Percentiles rank a stretch among this genome's conserved stretches.
These are phyloP conservation scores for Serendipita sp. DNA, from an alignment of 768 basidiomycete species.

Conservation along the genomic window DNA sequence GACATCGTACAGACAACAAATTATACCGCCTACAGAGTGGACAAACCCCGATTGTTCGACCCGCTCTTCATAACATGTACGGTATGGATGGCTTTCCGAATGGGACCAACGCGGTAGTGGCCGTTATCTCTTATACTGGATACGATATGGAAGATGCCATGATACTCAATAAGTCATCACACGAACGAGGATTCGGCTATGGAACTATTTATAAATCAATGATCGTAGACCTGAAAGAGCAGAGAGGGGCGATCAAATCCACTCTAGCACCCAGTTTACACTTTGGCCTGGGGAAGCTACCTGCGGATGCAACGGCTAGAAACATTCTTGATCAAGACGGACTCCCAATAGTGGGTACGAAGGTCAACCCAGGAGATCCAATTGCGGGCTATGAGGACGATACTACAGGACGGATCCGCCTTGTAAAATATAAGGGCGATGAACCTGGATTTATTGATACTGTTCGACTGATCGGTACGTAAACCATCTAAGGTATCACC, in stretches of 20 bases:
- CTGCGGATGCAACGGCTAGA: constrained; percentile 29
- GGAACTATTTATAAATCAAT: constrained; percentile 94
- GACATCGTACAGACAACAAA: constrained; percentile 94
- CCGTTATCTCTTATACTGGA: constrained; percentile 99
- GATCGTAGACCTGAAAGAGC: constrained; percentile 74
- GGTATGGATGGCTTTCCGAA: constrained; percentile 98
- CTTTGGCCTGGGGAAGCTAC: constrained; percentile 65
- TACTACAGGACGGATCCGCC: constrained; percentile 59
- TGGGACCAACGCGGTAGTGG: constrained; percentile 94
- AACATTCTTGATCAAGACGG: constrained; percentile 67
- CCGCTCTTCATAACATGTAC: constrained; percentile 78
- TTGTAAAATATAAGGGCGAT: constrained; percentile 94
- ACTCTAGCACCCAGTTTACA: constrained; percentile 53
- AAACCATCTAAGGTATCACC: background rate
- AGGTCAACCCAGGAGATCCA: constrained; percentile 55
- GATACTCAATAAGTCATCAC: constrained; percentile 97
- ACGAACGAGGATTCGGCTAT: constrained; percentile 94
- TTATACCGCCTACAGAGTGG: constrained; percentile 90
- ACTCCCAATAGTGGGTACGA: constrained; percentile 59
- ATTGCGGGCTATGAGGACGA: constrained; percentile 83
- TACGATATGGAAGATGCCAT: constrained; percentile 99
- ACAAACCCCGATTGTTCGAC: constrained; percentile 89
- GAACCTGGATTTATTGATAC: constrained; percentile 79
- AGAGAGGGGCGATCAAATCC: constrained; percentile 45
- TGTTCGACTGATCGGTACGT: constrained; percentile 73